Conservation (phyloP, 345 rosid species). For the Eutrema heterophyllum region DNA sequence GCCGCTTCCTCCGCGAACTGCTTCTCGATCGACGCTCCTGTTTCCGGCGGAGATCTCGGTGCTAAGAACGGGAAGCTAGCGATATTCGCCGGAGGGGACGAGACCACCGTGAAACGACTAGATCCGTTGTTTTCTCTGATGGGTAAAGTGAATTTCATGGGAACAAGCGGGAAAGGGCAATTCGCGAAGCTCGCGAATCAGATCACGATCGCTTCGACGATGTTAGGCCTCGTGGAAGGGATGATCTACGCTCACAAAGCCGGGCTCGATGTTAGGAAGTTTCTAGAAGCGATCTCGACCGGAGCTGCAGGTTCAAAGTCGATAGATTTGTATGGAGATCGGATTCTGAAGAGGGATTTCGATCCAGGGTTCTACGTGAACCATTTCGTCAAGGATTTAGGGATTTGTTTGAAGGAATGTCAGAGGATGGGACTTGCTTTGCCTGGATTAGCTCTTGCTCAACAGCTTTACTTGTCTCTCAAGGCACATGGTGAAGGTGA, state of each 20-base stretch:
- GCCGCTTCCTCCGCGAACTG: slow-evolving; percentile 54
- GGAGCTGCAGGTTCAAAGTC: slow-evolving; percentile 84
- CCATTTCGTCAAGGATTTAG: slow-evolving; percentile 84
- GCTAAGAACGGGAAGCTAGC: slow-evolving; percentile 65
- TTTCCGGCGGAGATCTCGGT: slow-evolving; percentile 75
- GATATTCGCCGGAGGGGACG: slow-evolving; percentile 78
- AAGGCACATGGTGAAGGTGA: slow-evolving; percentile 83
- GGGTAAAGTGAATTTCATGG: slow-evolving; percentile 86
- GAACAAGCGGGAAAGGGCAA: slow-evolving; percentile 72
- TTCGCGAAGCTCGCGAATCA: slow-evolving; percentile 79
- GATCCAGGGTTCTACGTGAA: slow-evolving; percentile 82
- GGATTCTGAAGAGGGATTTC: slow-evolving; percentile 79
- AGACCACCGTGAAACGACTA: slow-evolving; percentile 36
- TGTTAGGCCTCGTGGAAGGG: slow-evolving; percentile 84
- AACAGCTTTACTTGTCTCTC: slow-evolving; percentile 86
- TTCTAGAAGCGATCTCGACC: slow-evolving; percentile 50
- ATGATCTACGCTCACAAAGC: slow-evolving; percentile 71
- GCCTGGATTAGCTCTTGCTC: slow-evolving; percentile 84
- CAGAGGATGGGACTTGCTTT: slow-evolving; percentile 80
- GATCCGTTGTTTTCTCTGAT: slow-evolving; percentile 56
- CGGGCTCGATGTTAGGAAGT: slow-evolving; percentile 62
- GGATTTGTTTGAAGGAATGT: slow-evolving; percentile 84
- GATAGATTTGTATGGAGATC: slow-evolving; percentile 51
- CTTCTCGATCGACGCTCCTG: slow-evolving; percentile 71
- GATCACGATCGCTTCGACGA: slow-evolving; percentile 71